Percentiles rank a stretch among this genome's conserved stretches.
phyloP scores from a whole-genome alignment of 371 early-diverging fungal species.

The Mycotypha africana region DNA sequence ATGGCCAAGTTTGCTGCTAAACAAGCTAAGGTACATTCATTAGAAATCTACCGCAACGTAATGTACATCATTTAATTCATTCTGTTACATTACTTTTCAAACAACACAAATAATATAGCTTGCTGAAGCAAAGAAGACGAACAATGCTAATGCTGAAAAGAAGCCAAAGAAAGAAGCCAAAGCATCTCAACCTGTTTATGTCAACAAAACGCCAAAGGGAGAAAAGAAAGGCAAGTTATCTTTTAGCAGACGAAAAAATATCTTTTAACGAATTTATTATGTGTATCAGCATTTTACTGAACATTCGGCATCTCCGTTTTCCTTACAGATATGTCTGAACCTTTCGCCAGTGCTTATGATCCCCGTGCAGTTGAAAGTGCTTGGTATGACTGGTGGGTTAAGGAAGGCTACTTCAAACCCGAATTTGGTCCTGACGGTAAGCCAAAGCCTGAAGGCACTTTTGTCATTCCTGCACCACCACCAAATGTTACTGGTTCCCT shows the following conservation, averaged over 20 bases:
- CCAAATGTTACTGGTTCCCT: slow-evolving; percentile 99
- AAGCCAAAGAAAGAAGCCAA: slow-evolving; percentile 55
- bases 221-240: slow-evolving; percentile 78
- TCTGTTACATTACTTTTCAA: too few relatives aligned
- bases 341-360: slow-evolving; percentile 85
- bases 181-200: slow-evolving; percentile 55
- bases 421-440: slow-evolving; percentile 70
- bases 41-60: too few relatives aligned
- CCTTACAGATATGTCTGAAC: slow-evolving; percentile 77
- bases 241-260: too few relatives aligned
- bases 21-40: slow-evolving; percentile 53
- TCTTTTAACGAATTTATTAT: too few relatives aligned
- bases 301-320: too few relatives aligned
- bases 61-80: too few relatives aligned
- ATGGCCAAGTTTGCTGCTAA: slow-evolving; percentile 93
- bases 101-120: too few relatives aligned
- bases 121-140: slow-evolving; percentile 47
- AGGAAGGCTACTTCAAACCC: slow-evolving; percentile 91
- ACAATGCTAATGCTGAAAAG: slow-evolving; percentile 47
- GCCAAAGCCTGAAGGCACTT: slow-evolving; percentile 75
- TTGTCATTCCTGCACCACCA: slow-evolving; percentile 96
- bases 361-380: slow-evolving; percentile 93
- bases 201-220: slow-evolving; percentile 84
- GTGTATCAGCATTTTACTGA: too few relatives aligned
- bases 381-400: slow-evolving; percentile 96